Conservation (phyloP, 192 early-diverging fungal genomes). For the Backusella sp. region DNA sequence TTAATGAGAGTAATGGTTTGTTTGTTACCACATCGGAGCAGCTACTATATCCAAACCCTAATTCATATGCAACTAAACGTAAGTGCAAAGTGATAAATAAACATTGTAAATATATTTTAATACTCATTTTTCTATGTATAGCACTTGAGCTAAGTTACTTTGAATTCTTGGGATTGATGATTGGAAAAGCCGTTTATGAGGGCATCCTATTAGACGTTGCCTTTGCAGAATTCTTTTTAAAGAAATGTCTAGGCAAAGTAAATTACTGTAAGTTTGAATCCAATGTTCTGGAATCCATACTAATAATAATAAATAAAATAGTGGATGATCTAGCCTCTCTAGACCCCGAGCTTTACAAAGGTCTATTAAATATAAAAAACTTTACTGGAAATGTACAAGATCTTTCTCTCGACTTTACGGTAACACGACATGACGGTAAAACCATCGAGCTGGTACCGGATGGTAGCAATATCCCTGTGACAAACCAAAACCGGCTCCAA, state of each 20-base stretch:
- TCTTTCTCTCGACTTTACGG: slow-evolving; percentile 69
- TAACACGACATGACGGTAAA: slow-evolving; percentile 53
- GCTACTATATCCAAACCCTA: slow-evolving; percentile 72
- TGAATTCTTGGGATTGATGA: slow-evolving; percentile 75
- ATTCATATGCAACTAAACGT: slow-evolving; percentile 45
- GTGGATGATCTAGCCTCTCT: slow-evolving; percentile 80
- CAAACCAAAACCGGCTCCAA: slow-evolving; percentile 78
- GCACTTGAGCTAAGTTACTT: slow-evolving; percentile 56
- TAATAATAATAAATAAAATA: slow-evolving; percentile 10
- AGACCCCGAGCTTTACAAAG: slow-evolving; percentile 76
- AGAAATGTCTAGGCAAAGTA: slow-evolving; percentile 63
- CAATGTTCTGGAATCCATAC: too few species aligned
- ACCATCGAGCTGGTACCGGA: slow-evolving; percentile 67
- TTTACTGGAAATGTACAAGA: slow-evolving; percentile 71
- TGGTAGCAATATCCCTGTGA: slow-evolving; percentile 78
- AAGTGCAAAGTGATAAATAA: slow-evolving; percentile 3
- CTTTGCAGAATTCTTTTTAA: slow-evolving; percentile 84
- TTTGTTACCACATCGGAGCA: slow-evolving; percentile 69
- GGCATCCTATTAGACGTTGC: slow-evolving; percentile 81
- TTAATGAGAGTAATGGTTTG: slow-evolving; percentile 67
- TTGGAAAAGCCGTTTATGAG: slow-evolving; percentile 86
- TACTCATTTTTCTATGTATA: neutral
- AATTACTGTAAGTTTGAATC: slow-evolving; percentile 63
- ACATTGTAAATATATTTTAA: too few species aligned
- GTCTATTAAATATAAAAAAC: slow-evolving; percentile 71